These are phyloP conservation scores for Sclerotinia subarctica DNA, from an alignment of 2,329 filamentous ascomycete genomes.

Conservation along the genomic window DNA sequence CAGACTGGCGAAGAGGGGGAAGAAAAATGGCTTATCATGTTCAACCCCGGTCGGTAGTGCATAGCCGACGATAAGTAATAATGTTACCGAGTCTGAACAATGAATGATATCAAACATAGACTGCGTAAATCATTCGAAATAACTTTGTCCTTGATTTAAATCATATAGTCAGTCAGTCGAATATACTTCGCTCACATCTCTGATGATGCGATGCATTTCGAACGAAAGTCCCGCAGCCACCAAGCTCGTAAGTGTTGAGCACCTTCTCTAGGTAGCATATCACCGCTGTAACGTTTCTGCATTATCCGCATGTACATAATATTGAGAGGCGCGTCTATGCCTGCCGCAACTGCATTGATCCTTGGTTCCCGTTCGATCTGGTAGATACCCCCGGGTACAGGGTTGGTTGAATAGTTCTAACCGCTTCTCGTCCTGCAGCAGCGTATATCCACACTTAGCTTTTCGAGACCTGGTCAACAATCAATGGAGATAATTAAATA, in stretches of 20 bases:
- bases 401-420: neutral
- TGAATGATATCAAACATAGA: neutral
- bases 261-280: neutral
- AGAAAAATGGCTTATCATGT: neutral
- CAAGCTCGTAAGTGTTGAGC: neutral
- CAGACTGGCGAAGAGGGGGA: neutral
- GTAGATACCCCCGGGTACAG: neutral
- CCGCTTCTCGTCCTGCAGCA: neutral
- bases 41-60: neutral
- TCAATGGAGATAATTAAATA: neutral
- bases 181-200: neutral
- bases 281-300: neutral
- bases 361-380: neutral
- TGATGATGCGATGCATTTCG: neutral
- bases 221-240: neutral
- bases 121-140: neutral
- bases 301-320: neutral
- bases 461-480: neutral
- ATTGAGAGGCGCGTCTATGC: neutral
- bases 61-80: neutral
- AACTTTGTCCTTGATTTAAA: neutral
- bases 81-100: too few species aligned
- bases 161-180: neutral
- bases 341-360: neutral
- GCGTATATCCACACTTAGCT: neutral